phyloP scores from a whole-genome alignment of 1,284 basidiomycete species.

The Malassezia arunalokei region DNA sequence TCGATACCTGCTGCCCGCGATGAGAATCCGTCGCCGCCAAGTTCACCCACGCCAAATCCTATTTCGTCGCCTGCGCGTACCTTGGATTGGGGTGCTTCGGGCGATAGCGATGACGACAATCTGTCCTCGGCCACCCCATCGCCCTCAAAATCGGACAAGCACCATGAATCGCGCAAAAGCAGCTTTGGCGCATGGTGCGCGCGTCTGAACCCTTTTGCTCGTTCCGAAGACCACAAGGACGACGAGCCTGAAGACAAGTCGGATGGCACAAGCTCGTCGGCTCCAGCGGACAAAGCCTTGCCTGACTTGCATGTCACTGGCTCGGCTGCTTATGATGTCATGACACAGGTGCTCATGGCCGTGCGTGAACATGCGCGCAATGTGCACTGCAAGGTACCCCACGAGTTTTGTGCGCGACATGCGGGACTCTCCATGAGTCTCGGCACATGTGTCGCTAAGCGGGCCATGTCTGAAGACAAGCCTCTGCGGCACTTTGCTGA shows the following conservation, averaged over 20 bases:
- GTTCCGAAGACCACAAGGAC: background rate
- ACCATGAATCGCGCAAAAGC: background rate
- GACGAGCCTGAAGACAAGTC: background rate
- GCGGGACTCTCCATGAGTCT: background rate
- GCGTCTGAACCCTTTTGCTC: conserved; percentile 10
- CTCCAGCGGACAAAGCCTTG: background rate
- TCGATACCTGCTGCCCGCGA: background rate
- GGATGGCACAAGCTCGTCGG: background rate
- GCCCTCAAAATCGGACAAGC: background rate
- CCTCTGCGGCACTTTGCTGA: conserved; percentile 7
- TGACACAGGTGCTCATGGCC: conserved; percentile 10
- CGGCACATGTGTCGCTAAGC: background rate
- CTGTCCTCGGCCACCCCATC: background rate
- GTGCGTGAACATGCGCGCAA: conserved; percentile 13
- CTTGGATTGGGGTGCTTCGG: background rate
- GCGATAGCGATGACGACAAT: conserved; percentile 5
- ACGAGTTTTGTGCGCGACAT: background rate
- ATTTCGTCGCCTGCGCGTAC: background rate
- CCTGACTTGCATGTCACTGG: background rate
- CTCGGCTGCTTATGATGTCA: conserved; percentile 8
- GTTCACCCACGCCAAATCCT: conserved; percentile 13
- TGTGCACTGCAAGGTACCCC: conserved; percentile 4
- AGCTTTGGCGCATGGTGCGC: conserved; percentile 12
- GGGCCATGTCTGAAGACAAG: background rate
- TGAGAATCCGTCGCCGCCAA: background rate